phyloP scores from a whole-genome alignment of 768 basidiomycete species.

The Suillus paluster region DNA sequence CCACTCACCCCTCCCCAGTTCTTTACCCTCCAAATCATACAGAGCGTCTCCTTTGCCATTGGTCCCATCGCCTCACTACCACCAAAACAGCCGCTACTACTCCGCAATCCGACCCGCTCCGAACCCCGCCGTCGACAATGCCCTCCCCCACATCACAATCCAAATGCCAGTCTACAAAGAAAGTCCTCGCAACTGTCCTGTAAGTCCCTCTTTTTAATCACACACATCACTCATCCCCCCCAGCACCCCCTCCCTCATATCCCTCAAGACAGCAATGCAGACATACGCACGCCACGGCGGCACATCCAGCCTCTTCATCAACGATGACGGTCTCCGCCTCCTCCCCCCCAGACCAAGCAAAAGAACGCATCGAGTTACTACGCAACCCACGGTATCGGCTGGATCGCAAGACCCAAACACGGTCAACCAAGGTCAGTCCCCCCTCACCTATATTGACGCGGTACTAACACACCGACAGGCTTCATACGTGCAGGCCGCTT shows the following conservation, averaged over 20 bases:
- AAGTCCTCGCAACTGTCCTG: conserved; percentile 53
- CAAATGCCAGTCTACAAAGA: conserved; percentile 67
- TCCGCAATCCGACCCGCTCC: conserved; percentile 48
- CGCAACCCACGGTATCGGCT: conserved; percentile 60
- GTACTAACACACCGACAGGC: conserved; percentile 50
- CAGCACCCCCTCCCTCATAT: conserved; percentile 53
- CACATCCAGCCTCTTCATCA: conserved; percentile 58
- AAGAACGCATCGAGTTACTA: conserved; percentile 56
- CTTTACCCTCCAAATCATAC: conserved; percentile 48
- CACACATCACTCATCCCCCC: background rate
- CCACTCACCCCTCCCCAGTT: conserved; percentile 26
- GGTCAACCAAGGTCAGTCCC: conserved; percentile 48
- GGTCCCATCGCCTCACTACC: conserved; percentile 58
- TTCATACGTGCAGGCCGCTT: conserved; percentile 71
- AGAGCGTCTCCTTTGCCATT: conserved; percentile 43
- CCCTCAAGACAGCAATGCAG: conserved; percentile 62
- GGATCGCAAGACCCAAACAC: conserved; percentile 63
- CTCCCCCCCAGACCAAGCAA: conserved; percentile 49
- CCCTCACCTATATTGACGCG: conserved; percentile 46
- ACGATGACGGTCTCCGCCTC: conserved; percentile 65
- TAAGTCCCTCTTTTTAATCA: conserved; percentile 34
- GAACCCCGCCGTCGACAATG: conserved; percentile 48
- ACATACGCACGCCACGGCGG: conserved; percentile 72
- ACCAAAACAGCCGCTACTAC: conserved; percentile 57
- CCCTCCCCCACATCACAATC: conserved; percentile 54